Base-by-base conservation (phyloP, 352 stramenopile species). In the Phytopythium vexans region DNA sequence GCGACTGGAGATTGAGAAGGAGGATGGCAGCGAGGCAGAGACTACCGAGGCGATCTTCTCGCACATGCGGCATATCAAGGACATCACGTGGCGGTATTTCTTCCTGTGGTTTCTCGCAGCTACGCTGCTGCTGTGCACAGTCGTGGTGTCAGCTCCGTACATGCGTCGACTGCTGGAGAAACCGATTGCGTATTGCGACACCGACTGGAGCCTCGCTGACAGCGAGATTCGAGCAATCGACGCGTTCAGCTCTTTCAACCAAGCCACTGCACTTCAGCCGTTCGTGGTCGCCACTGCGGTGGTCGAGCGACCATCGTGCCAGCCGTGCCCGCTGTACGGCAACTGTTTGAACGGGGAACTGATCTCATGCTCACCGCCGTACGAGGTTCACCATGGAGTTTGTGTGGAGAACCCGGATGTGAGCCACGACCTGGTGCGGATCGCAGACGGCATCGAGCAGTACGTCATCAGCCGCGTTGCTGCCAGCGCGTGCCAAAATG, bases 351-450 rank as follows among this genome's bases (percentile, higher is more conserved):
- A 78, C 49, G 77, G 79, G 8, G 54, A 64, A 4, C 50, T 88
- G 2, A 63, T 76, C 12, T 73, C 69, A 4, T 90, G 79, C 12
- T 39, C 74, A 27, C 46, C 64, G 2, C 71, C 79, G 6, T 82
- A 84, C 33, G 66, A 82, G 32, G 58, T 85, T 8, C 66, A 71
- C 7, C 58, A 73, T 40, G 68, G 69, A 32, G 16, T 73, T n/a
- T 90, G 79, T 37, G 66, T 77, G 41, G 77, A 90, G 39, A 73
- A 69, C 7, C 67, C 70, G 6, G 70, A 84, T 50, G 69, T 88
- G 11, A 74, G 78, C 12, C 41, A 69, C 7, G 70, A 71, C 34
- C 38, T 90, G 15, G 58, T 76, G 15, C 53, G 66, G 5, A 67
- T 90, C 21, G 68, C 79, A 2, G 52, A 62, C 37, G 62, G 44